Conservation (phyloP, 495 filamentous ascomycete genomes). For the Trichoderma asperelloides region DNA sequence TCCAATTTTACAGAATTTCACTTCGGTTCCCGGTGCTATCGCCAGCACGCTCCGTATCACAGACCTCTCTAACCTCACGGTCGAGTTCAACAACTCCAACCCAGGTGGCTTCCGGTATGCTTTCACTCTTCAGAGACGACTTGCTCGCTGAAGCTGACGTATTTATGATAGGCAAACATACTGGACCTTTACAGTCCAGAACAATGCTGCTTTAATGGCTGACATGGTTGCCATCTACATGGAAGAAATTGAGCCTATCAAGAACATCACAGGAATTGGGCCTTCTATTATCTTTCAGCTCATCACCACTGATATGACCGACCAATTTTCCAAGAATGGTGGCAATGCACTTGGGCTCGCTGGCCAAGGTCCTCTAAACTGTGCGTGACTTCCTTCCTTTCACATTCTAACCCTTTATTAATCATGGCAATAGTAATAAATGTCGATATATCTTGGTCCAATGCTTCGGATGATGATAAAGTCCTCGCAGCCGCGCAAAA, state of each 20-base stretch:
- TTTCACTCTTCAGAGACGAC: not conserved
- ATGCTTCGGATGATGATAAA: slow-evolving; percentile 21
- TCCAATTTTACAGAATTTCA: slow-evolving; percentile 32
- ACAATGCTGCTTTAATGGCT: slow-evolving; percentile 25
- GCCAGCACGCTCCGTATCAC: slow-evolving; percentile 29
- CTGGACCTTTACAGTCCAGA: slow-evolving; percentile 31
- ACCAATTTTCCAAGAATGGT: slow-evolving; percentile 21
- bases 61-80: slow-evolving; percentile 37
- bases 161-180: slow-evolving; percentile 26
- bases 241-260: not conserved
- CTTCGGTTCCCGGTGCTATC: slow-evolving; percentile 25
- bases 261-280: slow-evolving; percentile 5
- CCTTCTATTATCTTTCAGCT: slow-evolving; percentile 16
- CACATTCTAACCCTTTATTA: not conserved
- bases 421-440: slow-evolving; percentile 18
- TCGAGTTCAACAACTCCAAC: slow-evolving; percentile 31
- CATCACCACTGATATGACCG: slow-evolving; percentile 18
- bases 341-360: slow-evolving; percentile 24
- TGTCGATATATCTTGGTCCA: slow-evolving; percentile 26
- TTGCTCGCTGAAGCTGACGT: not conserved
- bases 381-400: not conserved
- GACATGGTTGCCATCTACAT: slow-evolving; percentile 28
- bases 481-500: slow-evolving; percentile 23
- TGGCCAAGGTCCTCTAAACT: slow-evolving; percentile 11
- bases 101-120: slow-evolving; percentile 33